Evolutionary conservation across 2,329 filamentous ascomycete species (phyloP).

Genomic region (Clathrospora elynae): DNA sequence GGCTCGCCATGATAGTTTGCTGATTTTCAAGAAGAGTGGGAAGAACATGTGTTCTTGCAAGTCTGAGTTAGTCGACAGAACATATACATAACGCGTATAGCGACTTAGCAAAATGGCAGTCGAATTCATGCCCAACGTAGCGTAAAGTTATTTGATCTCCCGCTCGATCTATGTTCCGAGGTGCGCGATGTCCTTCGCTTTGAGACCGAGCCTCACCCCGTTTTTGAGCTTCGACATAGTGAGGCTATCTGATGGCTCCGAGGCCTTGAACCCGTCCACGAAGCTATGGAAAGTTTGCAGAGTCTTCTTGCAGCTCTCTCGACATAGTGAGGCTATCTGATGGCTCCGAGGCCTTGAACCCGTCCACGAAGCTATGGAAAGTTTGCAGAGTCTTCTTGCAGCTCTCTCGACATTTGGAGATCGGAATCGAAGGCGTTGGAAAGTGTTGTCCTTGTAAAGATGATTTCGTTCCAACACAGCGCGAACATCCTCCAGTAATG

Average conservation of each 20-base stretch:
- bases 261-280: slow-evolving; percentile 1
- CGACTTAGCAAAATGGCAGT: slow-evolving; percentile 16
- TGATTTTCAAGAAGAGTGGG: slow-evolving; percentile 1
- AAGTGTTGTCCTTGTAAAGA: slow-evolving; percentile 10
- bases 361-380: slow-evolving; percentile 1
- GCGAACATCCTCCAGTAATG: slow-evolving; percentile 10
- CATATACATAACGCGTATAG: background rate
- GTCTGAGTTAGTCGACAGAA: background rate
- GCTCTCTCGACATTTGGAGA: slow-evolving; percentile 13
- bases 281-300: slow-evolving; percentile 7
- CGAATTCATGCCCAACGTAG: slow-evolving; percentile 9
- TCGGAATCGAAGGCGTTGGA: slow-evolving; percentile 17
- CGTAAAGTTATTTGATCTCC: slow-evolving; percentile 11
- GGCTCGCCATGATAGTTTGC: background rate
- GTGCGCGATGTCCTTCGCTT: slow-evolving; percentile 14
- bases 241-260: background rate
- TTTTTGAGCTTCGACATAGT: slow-evolving; percentile 5
- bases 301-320: slow-evolving; percentile 14
- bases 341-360: background rate
- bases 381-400: slow-evolving; percentile 16
- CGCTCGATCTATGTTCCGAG: slow-evolving; percentile 14
- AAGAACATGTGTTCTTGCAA: slow-evolving; percentile 1
- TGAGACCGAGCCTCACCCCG: slow-evolving; percentile 11
- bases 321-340: background rate
- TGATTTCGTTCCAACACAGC: slow-evolving; percentile 8